Conservation (phyloP, 805 yeast genomes). For the Lipomyces orientalis region DNA sequence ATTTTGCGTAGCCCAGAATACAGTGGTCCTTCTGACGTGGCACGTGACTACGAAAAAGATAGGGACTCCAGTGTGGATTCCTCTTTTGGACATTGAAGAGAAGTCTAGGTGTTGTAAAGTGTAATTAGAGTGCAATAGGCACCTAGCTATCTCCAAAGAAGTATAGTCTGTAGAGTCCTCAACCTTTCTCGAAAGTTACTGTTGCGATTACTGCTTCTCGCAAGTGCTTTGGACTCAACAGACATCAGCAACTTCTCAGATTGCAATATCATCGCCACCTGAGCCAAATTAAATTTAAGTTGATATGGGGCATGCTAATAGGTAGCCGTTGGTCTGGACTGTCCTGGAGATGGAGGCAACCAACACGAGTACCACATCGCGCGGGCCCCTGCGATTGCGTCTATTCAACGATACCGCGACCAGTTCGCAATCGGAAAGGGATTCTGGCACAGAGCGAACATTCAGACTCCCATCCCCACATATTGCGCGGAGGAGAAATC, state of each 20-base stretch:
- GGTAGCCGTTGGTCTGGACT: not conserved
- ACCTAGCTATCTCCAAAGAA: too few relatives aligned
- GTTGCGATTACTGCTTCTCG: too few relatives aligned
- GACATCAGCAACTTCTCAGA: not conserved
- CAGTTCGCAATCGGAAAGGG: not conserved
- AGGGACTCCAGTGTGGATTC: too few relatives aligned
- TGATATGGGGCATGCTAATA: not conserved
- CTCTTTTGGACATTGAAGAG: too few relatives aligned
- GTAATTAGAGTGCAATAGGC: too few relatives aligned
- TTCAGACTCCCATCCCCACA: not conserved
- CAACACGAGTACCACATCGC: not conserved
- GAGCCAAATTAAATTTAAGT: not conserved
- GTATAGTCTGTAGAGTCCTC: too few relatives aligned
- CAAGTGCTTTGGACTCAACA: not conserved
- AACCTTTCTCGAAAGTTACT: too few relatives aligned
- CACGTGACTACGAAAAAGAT: too few relatives aligned
- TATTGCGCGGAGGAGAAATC: not conserved
- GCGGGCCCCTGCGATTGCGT: not conserved
- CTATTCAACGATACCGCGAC: not conserved
- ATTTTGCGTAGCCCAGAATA: not conserved
- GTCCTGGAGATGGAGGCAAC: not conserved
- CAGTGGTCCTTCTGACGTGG: too few relatives aligned
- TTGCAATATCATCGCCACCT: not conserved
- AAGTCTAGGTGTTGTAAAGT: too few relatives aligned
- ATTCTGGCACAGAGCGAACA: not conserved